Conservation (phyloP, 78 protist species). For the Dictyostelium citrinum region DNA sequence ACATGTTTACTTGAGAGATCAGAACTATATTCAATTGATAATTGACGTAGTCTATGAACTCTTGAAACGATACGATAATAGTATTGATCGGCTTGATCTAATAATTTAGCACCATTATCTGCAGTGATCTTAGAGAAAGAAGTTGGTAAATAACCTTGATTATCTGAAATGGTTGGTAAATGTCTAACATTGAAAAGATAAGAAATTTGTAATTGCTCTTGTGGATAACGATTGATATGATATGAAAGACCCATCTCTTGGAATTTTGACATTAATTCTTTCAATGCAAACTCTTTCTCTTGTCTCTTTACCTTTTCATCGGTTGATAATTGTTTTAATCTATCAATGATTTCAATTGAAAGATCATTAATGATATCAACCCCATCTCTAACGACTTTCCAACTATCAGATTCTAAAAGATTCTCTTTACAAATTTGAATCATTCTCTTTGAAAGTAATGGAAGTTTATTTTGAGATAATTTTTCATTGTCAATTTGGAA, state of each 20-base stretch:
- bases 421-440: constrained; percentile 1
- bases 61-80: constrained; percentile 60
- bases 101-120: not conserved
- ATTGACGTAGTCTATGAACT: constrained; percentile 42
- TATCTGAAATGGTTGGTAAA: not conserved
- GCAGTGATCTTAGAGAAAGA: not conserved
- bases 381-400: constrained; percentile 22
- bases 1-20: constrained; percentile 59
- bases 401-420: constrained; percentile 23
- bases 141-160: not conserved
- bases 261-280: not conserved
- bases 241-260: constrained; percentile 20
- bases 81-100: constrained; percentile 57
- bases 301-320: constrained; percentile 1
- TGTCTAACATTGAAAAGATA: constrained; percentile 5
- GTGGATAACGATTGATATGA: not conserved
- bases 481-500: constrained; percentile 14
- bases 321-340: not conserved
- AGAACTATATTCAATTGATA: constrained; percentile 18
- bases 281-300: constrained; percentile 44
- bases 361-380: constrained; percentile 24
- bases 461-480: constrained; percentile 11
- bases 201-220: constrained; percentile 42
- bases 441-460: constrained; percentile 8
- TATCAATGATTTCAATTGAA: constrained; percentile 13